Conservation (phyloP, 192 early-diverging fungal species). For the Backusella parvicylindrica region DNA sequence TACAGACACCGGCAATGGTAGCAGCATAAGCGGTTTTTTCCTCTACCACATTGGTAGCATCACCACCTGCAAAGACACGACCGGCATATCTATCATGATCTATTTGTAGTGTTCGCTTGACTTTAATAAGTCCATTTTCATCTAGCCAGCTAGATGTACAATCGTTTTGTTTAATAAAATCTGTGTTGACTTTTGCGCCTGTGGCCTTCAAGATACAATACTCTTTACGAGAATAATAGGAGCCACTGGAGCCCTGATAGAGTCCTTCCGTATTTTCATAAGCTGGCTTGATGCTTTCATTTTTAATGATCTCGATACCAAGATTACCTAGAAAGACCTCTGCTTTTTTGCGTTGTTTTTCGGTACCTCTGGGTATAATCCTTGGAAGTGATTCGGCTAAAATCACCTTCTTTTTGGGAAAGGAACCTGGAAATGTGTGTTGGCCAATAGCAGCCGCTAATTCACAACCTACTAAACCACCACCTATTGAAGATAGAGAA, state of each 20-base stretch:
- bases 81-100: conserved; percentile 23
- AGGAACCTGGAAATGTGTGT: not conserved
- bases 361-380: conserved; percentile 15
- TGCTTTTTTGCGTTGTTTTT: conserved; percentile 17
- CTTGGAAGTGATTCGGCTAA: conserved; percentile 10
- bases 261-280: not conserved
- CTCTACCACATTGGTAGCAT: conserved; percentile 39
- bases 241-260: conserved; percentile 22
- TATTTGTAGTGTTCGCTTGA: conserved; percentile 37
- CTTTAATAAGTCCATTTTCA: conserved; percentile 23
- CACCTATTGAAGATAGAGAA: conserved; percentile 14
- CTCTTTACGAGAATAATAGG: conserved; percentile 16
- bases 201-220: conserved; percentile 25
- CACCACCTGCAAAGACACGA: conserved; percentile 39
- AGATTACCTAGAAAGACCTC: conserved; percentile 15
- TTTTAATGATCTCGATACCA: conserved; percentile 20
- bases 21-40: conserved; percentile 42
- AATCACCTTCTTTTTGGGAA: conserved; percentile 17
- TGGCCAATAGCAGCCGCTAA: conserved; percentile 33
- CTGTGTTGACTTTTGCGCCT: conserved; percentile 20
- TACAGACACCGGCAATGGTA: conserved; percentile 32
- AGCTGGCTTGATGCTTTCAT: conserved; percentile 23
- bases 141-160: conserved; percentile 22
- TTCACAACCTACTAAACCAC: conserved; percentile 48
- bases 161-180: conserved; percentile 4